Evolutionary conservation across 345 rosid genomes (phyloP).

Genomic region (Luvunga scandens): DNA sequence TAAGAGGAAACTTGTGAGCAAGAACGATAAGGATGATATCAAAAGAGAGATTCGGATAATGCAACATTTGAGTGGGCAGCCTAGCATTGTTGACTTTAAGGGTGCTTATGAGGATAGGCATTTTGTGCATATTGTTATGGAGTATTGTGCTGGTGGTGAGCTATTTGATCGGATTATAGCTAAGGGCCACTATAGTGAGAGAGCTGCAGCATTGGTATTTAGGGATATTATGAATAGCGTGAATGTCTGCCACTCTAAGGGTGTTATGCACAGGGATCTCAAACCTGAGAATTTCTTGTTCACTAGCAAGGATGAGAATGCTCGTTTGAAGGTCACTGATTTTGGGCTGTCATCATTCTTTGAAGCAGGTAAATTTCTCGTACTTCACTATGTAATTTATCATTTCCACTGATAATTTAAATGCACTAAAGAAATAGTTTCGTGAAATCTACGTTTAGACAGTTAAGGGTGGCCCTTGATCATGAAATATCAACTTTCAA

Average conservation of each 20-base stretch:
- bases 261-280: constrained; percentile 85
- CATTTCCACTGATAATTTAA: not conserved
- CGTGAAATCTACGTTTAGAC: constrained; percentile 4
- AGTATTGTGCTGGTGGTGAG: constrained; percentile 94
- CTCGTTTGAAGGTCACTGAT: constrained; percentile 74
- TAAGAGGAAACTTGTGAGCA: constrained; percentile 64
- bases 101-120: constrained; percentile 86
- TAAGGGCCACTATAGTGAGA: constrained; percentile 75
- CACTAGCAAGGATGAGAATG: constrained; percentile 58
- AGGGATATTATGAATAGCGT: constrained; percentile 74
- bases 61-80: constrained; percentile 97
- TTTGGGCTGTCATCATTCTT: constrained; percentile 76
- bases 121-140: constrained; percentile 84
- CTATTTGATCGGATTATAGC: constrained; percentile 77
- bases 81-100: constrained; percentile 81
- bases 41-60: constrained; percentile 84
- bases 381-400: constrained; percentile 16
- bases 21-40: constrained; percentile 73
- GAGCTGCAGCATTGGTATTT: constrained; percentile 72
- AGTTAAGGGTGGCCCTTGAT: no score
- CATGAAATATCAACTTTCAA: no score
- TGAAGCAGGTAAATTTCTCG: constrained; percentile 40
- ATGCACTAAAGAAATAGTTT: not conserved
- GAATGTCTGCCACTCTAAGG: constrained; percentile 83
- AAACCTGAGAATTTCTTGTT: constrained; percentile 96